phyloP scores from a whole-genome alignment of 2,329 filamentous ascomycete genomes.

The Fusarium avenaceum region DNA sequence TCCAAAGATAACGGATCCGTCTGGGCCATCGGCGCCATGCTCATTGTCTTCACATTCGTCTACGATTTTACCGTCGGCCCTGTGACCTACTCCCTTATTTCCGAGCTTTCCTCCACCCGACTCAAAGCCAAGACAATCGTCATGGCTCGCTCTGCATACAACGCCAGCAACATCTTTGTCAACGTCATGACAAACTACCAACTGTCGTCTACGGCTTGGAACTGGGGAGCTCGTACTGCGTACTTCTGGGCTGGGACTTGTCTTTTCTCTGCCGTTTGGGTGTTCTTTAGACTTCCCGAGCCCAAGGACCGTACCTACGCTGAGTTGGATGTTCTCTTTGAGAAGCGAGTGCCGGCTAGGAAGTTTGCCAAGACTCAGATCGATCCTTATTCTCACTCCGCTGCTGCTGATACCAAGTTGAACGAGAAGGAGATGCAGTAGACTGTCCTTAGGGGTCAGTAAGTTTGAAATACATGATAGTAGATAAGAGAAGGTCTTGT shows the following conservation, averaged over 20 bases:
- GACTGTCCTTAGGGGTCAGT: too few species aligned
- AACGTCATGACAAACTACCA: slow-evolving; percentile 65
- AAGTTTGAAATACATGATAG: neutral
- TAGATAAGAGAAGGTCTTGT: neutral
- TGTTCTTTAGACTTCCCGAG: slow-evolving; percentile 66
- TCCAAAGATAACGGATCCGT: slow-evolving; percentile 52
- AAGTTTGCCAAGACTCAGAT: slow-evolving; percentile 57
- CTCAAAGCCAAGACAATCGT: slow-evolving; percentile 69
- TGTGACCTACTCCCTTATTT: slow-evolving; percentile 65
- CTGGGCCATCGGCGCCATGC: slow-evolving; percentile 61
- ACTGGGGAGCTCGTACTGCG: slow-evolving; percentile 63
- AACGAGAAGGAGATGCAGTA: slow-evolving; percentile 28
- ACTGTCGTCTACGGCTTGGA: slow-evolving; percentile 61
- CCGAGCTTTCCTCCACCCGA: slow-evolving; percentile 67
- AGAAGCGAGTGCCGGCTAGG: slow-evolving; percentile 56
- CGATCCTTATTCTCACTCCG: slow-evolving; percentile 52
- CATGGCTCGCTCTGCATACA: slow-evolving; percentile 59
- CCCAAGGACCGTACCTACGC: slow-evolving; percentile 64
- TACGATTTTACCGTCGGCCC: slow-evolving; percentile 70
- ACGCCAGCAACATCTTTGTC: slow-evolving; percentile 65
- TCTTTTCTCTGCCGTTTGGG: slow-evolving; percentile 63
- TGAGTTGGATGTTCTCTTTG: slow-evolving; percentile 60
- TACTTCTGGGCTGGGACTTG: slow-evolving; percentile 64
- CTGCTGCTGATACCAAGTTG: slow-evolving; percentile 14
- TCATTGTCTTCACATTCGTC: slow-evolving; percentile 66